Conservation (phyloP, 306 rosid species). For the Gastrolobium villosum region DNA sequence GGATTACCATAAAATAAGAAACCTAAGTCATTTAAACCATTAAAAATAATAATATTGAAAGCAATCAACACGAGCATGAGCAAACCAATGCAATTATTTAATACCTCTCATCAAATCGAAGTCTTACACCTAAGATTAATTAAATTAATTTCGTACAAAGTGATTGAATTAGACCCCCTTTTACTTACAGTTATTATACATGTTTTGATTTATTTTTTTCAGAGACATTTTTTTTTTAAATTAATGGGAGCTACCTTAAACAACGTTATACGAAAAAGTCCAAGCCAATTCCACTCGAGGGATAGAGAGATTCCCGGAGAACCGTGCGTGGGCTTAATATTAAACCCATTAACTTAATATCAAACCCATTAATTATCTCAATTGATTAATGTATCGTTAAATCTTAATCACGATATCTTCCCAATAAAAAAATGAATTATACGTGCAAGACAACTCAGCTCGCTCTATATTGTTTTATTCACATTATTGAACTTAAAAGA, state of each 20-base stretch:
- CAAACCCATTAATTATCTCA: conserved; percentile 41
- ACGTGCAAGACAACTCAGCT: conserved; percentile 75
- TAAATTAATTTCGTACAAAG: conserved; percentile 17
- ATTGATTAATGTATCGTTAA: conserved; percentile 49
- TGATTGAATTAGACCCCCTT: conserved; percentile 22
- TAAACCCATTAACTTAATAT: conserved; percentile 59
- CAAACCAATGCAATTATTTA: conserved; percentile 48
- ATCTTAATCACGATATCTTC: conserved; percentile 64
- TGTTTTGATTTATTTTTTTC: neutral
- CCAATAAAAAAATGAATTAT: conserved; percentile 47
- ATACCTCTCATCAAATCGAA: conserved; percentile 43
- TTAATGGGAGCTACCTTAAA: conserved; percentile 44
- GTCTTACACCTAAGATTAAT: neutral
- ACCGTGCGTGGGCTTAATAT: conserved; percentile 87
- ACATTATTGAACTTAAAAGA: conserved; percentile 27
- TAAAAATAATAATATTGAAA: neutral
- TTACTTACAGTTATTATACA: neutral
- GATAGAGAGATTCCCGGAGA: conserved; percentile 90
- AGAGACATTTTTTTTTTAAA: conserved; percentile 27
- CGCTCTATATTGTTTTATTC: conserved; percentile 18
- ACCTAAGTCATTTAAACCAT: conserved; percentile 43
- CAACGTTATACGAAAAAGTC: conserved; percentile 44
- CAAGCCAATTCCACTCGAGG: conserved; percentile 56
- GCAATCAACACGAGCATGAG: conserved; percentile 44
- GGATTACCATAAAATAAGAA: conserved; percentile 47